These are phyloP conservation scores for Tylopilus intermedius DNA, from an alignment of 768 basidiomycete species.

Conservation along the genomic window DNA sequence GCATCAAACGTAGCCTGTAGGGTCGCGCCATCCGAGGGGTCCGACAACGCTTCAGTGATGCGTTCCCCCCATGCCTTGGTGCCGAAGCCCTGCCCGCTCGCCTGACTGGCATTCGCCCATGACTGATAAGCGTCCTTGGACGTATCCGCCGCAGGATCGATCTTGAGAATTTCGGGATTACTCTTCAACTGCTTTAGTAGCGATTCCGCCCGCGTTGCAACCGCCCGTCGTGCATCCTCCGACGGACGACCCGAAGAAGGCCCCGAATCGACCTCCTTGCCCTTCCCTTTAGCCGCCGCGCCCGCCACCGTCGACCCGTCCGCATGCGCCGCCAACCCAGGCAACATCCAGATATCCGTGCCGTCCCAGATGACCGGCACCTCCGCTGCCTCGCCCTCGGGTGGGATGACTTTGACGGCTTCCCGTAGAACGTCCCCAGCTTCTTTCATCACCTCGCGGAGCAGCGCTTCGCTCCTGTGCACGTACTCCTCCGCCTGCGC, in stretches of 20 bases:
- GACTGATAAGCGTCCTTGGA: slow-evolving; percentile 48
- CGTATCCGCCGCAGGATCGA: slow-evolving; percentile 68
- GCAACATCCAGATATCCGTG: slow-evolving; percentile 80
- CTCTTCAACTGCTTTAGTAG: slow-evolving; percentile 67
- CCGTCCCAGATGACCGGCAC: slow-evolving; percentile 71
- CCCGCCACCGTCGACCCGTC: slow-evolving; percentile 13
- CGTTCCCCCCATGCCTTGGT: slow-evolving; percentile 50
- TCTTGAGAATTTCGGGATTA: slow-evolving; percentile 69
- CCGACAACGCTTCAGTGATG: slow-evolving; percentile 45
- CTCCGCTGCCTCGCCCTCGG: slow-evolving; percentile 43
- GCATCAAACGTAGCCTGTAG: slow-evolving; percentile 49
- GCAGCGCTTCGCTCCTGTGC: slow-evolving; percentile 61
- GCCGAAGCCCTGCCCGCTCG: slow-evolving; percentile 48
- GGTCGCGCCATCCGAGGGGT: slow-evolving; percentile 46
- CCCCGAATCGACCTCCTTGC: slow-evolving; percentile 30
- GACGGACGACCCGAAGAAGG: slow-evolving; percentile 26
- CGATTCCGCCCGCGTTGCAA: slow-evolving; percentile 71
- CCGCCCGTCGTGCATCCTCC: slow-evolving; percentile 46
- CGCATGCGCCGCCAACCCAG: slow-evolving; percentile 23
- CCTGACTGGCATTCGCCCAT: slow-evolving; percentile 58
- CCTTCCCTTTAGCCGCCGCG: slow-evolving; percentile 32
- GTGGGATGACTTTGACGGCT: slow-evolving; percentile 89
- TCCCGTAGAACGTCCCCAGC: slow-evolving; percentile 80
- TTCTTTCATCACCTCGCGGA: slow-evolving; percentile 70
- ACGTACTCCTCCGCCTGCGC: slow-evolving; percentile 82